Evolutionary conservation across 208 protist genomes (phyloP), one percentile per base, ranked within the genome.

Genomic region (Sergeia podlipaevii): DNA sequence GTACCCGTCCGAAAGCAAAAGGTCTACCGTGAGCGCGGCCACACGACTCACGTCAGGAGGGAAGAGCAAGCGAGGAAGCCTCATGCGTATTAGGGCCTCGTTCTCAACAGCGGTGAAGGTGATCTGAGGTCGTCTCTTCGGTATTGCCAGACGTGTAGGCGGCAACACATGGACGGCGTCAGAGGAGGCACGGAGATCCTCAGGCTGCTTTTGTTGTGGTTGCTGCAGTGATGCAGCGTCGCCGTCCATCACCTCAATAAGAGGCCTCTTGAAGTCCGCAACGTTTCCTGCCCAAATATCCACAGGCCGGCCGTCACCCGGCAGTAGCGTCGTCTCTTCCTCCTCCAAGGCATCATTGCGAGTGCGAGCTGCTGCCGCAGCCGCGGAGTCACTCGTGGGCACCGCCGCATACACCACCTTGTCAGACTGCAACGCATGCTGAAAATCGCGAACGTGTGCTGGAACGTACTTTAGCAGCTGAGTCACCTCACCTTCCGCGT

Each of bases 1-100:
- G 73, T 97, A 97, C 26, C 74, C 77, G 55, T 94, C 85, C 24
- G 86, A 67, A 20, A 89, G 73, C 6, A 97, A 72, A 32, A 97
- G 58, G 51, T 97, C 91, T 3, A 79, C 53, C 30, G 90, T 93
- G 24, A 91, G 52, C n/a, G 81, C 80, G 27, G 70, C 69, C 32
- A 91, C 79, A 26, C 55, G 42, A 1, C 29, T 26, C 7, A 50
- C 29, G 15, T 49, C 51, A 0, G 85, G 81, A 1, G 80, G 70
- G 49, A 92, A 89, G 28, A 91, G 59, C 8, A 91, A 65, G 0
- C 65, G 56, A 2, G 77, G 88, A 17, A 71, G 15, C 42, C 56
- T 61, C 24, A 89, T 38, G 0, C 70, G 69, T 45, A 67, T 43
- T 26, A 95, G 34, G 8, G 74, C 57, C 8, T 48, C 59, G 24